Conservation (phyloP, 1,284 basidiomycete genomes). For the Ganoderma sinense region DNA sequence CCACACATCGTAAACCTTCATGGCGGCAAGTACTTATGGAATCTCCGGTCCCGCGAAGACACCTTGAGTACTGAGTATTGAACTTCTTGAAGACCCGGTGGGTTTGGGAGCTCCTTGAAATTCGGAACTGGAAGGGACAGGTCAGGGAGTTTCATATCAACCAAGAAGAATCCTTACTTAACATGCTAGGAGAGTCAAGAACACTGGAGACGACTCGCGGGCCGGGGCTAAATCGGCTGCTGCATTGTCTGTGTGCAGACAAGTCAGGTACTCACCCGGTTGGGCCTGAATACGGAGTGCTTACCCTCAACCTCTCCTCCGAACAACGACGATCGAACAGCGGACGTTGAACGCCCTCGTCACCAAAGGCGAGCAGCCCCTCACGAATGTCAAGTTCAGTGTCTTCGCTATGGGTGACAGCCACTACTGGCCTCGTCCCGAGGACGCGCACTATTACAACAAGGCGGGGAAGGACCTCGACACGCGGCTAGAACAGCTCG, state of each 20-base stretch:
- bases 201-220: too few relatives aligned
- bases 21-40: too few relatives aligned
- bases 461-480: slow-evolving; percentile 95
- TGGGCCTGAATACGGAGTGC: neutral
- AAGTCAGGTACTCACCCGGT: neutral
- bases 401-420: slow-evolving; percentile 98
- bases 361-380: slow-evolving; percentile 59
- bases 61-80: too few relatives aligned
- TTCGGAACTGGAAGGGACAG: too few relatives aligned
- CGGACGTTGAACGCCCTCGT: slow-evolving; percentile 76
- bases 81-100: too few relatives aligned
- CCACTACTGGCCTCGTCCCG: slow-evolving; percentile 98
- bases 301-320: neutral
- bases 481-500: slow-evolving; percentile 77
- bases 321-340: neutral
- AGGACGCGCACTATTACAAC: slow-evolving; percentile 98
- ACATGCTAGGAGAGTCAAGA: too few relatives aligned
- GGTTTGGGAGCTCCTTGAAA: too few relatives aligned
- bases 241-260: neutral
- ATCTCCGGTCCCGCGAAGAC: too few relatives aligned
- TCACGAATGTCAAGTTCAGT: slow-evolving; percentile 74
- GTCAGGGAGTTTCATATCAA: too few relatives aligned
- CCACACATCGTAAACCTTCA: too few relatives aligned
- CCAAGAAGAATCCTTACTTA: too few relatives aligned
- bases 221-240: neutral